Evolutionary conservation across 225 moss, liverwort and hornwort species (phyloP).

Genomic region (Lunularia cruciata): DNA sequence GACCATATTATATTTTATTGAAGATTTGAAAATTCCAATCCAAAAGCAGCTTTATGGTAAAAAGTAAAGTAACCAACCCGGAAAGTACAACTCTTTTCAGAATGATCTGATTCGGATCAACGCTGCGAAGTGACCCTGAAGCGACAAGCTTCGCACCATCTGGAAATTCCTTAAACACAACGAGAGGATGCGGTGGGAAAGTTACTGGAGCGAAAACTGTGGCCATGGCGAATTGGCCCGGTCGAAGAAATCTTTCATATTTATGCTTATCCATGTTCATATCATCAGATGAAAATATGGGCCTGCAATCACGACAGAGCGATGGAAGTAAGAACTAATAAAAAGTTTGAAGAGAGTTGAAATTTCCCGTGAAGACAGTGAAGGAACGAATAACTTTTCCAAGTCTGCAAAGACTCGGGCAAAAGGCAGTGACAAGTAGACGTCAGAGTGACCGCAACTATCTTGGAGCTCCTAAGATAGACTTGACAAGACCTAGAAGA

Average conservation of each 20-base stretch:
- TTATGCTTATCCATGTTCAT: slow-evolving; percentile 94
- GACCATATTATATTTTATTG: background rate
- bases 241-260: slow-evolving; percentile 91
- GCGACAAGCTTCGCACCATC: slow-evolving; percentile 67
- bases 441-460: too few relatives aligned
- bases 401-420: too few relatives aligned
- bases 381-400: too few relatives aligned
- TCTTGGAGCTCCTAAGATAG: too few relatives aligned
- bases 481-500: too few relatives aligned
- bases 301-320: slow-evolving; percentile 27
- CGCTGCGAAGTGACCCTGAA: slow-evolving; percentile 79
- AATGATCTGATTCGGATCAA: slow-evolving; percentile 80
- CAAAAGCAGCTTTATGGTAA: too few relatives aligned
- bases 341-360: background rate
- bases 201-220: slow-evolving; percentile 81
- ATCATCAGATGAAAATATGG: slow-evolving; percentile 89
- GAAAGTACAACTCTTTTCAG: slow-evolving; percentile 90
- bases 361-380: background rate
- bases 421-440: background rate
- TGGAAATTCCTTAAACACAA: slow-evolving; percentile 72
- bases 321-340: background rate
- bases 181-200: slow-evolving; percentile 66
- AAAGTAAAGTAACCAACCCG: slow-evolving; percentile 50
- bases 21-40: too few relatives aligned
- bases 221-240: slow-evolving; percentile 83